These are phyloP conservation scores for Tylopilus felleus DNA, from an alignment of 768 basidiomycete species.

Conservation along the genomic window DNA sequence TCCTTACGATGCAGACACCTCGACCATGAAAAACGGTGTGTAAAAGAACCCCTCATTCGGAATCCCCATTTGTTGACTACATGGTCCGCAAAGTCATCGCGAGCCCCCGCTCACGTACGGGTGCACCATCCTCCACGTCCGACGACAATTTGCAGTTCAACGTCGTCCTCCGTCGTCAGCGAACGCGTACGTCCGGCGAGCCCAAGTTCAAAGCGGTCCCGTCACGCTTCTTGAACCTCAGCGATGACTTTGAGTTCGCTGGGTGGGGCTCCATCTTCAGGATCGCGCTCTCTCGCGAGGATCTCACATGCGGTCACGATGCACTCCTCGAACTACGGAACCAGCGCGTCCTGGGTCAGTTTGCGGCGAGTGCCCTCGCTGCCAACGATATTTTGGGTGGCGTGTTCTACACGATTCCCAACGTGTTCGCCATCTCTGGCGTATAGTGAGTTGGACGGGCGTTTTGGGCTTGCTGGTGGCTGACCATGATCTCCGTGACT, in stretches of 20 bases:
- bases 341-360: conserved; percentile 54
- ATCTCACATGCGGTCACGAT: conserved; percentile 35
- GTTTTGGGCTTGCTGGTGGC: not conserved
- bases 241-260: conserved; percentile 67
- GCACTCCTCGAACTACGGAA: conserved; percentile 29
- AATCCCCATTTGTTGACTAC: not conserved
- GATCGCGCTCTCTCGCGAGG: conserved; percentile 44
- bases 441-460: conserved; percentile 50
- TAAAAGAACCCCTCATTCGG: too few relatives aligned
- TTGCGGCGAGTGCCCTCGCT: conserved; percentile 61
- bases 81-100: not conserved
- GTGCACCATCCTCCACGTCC: conserved; percentile 41
- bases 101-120: not conserved
- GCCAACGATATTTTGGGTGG: conserved; percentile 67
- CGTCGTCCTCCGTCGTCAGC: conserved; percentile 59
- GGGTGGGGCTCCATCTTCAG: conserved; percentile 60
- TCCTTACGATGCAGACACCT: not conserved
- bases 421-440: conserved; percentile 54
- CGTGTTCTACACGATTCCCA: conserved; percentile 68
- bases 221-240: conserved; percentile 60
- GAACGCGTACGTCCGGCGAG: conserved; percentile 43
- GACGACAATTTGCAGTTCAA: conserved; percentile 45
- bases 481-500: not conserved
- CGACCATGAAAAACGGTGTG: conserved; percentile 4
- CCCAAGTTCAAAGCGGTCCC: conserved; percentile 40